These are phyloP conservation scores for Nakataea oryzae DNA, from an alignment of 2,329 filamentous ascomycete genomes.

Conservation along the genomic window DNA sequence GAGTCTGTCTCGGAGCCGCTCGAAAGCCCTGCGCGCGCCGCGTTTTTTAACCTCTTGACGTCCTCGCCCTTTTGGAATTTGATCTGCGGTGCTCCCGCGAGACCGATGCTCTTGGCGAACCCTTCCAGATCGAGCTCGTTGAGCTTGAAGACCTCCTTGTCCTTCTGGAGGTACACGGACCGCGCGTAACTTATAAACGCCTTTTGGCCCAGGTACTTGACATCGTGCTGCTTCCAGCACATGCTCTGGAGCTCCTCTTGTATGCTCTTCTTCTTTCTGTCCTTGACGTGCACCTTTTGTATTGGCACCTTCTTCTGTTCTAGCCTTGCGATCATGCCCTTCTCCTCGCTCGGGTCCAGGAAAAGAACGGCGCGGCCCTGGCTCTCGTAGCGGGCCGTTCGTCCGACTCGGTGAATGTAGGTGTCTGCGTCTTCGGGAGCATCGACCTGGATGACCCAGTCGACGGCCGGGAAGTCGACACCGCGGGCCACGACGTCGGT, in stretches of 20 bases:
- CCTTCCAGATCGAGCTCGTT: constrained; percentile 76
- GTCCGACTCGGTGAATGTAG: constrained; percentile 91
- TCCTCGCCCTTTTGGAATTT: constrained; percentile 88
- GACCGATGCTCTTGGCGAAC: constrained; percentile 73
- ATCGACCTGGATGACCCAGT: constrained; percentile 98
- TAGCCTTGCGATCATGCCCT: constrained; percentile 77
- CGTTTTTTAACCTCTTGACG: constrained; percentile 79
- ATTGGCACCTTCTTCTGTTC: constrained; percentile 87
- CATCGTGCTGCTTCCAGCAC: constrained; percentile 87
- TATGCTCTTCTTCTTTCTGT: constrained; percentile 83
- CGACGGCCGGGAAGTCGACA: constrained; percentile 90
- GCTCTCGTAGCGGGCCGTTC: constrained; percentile 87
- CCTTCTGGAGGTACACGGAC: constrained; percentile 77
- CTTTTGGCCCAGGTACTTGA: constrained; percentile 94
- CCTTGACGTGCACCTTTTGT: constrained; percentile 72
- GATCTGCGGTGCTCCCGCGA: constrained; percentile 86
- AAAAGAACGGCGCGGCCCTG: constrained; percentile 84
- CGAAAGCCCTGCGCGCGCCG: constrained; percentile 56
- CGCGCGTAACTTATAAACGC: constrained; percentile 86
- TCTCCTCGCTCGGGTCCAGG: constrained; percentile 83
- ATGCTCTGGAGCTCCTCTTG: constrained; percentile 80
- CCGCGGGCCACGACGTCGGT: constrained; percentile 93
- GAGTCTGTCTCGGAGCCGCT: constrained; percentile 50
- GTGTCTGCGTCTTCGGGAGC: constrained; percentile 95
- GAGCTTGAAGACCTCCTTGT: constrained; percentile 85